Evolutionary conservation across 306 rosid species (phyloP).

Genomic region (barrel medic (Medicago truncatula)): MtrunA17r5.0-ANR NC_053044.1:46485501-46486000

Average conservation of each 20-base stretch:
- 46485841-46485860: conserved; percentile 35
- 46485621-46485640: too few species aligned
- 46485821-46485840: background rate
- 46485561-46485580: too few species aligned
- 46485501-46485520: too few species aligned
- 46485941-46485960: conserved; percentile 53
- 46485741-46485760: too few species aligned
- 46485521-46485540: too few species aligned
- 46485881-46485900: conserved; percentile 44
- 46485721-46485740: too few species aligned
- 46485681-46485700: too few species aligned
- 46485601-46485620: background rate
- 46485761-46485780: too few species aligned
- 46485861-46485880: conserved; percentile 26
- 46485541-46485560: too few species aligned
- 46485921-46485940: conserved; percentile 51
- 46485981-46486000: conserved; percentile 79
- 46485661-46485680: too few species aligned
- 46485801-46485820: background rate
- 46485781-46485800: too few species aligned
- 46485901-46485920: conserved; percentile 51
- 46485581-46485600: background rate
- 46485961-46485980: conserved; percentile 56
- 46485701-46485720: background rate
- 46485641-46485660: too few species aligned